Base-by-base conservation (phyloP, 1,139 yeast genomes). In the Candida sojae region DNA sequence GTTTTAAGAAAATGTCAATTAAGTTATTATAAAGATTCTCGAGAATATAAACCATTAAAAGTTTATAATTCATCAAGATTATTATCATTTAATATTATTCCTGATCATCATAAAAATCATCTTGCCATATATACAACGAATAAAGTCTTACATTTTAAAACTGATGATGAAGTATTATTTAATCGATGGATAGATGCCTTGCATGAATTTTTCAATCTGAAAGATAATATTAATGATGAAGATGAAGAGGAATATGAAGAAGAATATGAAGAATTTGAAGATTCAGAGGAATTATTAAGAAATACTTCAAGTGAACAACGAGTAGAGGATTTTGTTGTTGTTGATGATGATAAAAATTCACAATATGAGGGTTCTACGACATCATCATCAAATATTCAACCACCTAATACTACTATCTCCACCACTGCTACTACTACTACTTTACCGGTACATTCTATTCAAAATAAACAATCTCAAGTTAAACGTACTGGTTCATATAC, bases 1-100 rank as follows among this genome's bases (percentile, higher is more conserved):
- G 85, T 82, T 2, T 65, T 83, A n/a, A 66, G 88, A 36, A 68
- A 69, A 17, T 70, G 75, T 44, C 87, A 81, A 57, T 66, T 83
- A 35, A 71, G 83, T 12, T 81, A 79, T 60, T 83, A 83, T 60
- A 82, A 82, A 57, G 84, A 82, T 56, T 71, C 75, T 12, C 65
- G 73, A 36, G 88, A 83, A 57, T 75, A 81, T 59, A 80, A 81
- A 58, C 82, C 86, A 0, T 67, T 73, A 40, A 71, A 67, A 44
- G 83, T 83, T 10, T 68, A 82, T 17, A 57, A 55, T 46, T 47
- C 53, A 13, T 25, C 51, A 5, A 50, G 59, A 21, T 43, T 69
- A 32, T 28, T 42, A n/a, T 58, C 66, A 6, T 63, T 50, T 48
- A 58, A 55, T 42, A 47, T 46, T 52, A 66, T 77, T 29, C 61